phyloP scores from a whole-genome alignment of 768 basidiomycete genomes.

The Termitomyces bulborhizus region DNA sequence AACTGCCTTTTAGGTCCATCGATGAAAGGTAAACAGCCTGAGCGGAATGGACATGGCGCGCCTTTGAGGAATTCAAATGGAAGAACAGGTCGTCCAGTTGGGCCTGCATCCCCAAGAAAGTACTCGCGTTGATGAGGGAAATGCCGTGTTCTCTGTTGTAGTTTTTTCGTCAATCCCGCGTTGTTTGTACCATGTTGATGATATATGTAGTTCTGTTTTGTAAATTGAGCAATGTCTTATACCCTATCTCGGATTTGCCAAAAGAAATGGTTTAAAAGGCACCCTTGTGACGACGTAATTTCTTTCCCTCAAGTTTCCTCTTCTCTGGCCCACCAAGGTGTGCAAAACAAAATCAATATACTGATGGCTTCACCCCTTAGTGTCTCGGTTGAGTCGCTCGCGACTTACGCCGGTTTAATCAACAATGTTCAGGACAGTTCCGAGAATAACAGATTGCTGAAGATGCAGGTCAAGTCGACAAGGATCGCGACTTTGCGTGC shows the following conservation, averaged over 20 bases:
- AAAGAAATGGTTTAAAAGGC: not conserved
- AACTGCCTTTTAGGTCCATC: conserved; percentile 3
- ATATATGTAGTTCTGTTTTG: no score
- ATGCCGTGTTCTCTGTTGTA: not conserved
- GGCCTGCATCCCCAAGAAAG: conserved; percentile 1
- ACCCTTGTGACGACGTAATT: not conserved
- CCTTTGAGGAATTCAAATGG: conserved; percentile 10
- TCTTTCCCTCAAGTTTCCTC: no score
- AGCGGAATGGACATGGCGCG: not conserved
- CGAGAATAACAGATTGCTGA: conserved; percentile 10
- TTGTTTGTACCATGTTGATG: not conserved
- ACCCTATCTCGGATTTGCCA: no score
- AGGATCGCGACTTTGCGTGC: not conserved
- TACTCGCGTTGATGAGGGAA: not conserved
- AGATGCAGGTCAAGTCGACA: conserved; percentile 13
- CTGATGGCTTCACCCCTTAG: conserved; percentile 8
- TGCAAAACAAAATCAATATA: not conserved
- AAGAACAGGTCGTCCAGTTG: conserved; percentile 12
- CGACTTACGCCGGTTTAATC: conserved; percentile 11
- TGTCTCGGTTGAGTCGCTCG: conserved; percentile 14
- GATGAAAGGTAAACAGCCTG: not conserved
- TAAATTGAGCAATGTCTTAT: no score
- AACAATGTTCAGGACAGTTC: conserved; percentile 7
- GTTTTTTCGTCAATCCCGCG: not conserved
- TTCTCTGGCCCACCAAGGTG: not conserved